Conservation (phyloP, 345 rosid genomes). For the Citrus inodora region DNA sequence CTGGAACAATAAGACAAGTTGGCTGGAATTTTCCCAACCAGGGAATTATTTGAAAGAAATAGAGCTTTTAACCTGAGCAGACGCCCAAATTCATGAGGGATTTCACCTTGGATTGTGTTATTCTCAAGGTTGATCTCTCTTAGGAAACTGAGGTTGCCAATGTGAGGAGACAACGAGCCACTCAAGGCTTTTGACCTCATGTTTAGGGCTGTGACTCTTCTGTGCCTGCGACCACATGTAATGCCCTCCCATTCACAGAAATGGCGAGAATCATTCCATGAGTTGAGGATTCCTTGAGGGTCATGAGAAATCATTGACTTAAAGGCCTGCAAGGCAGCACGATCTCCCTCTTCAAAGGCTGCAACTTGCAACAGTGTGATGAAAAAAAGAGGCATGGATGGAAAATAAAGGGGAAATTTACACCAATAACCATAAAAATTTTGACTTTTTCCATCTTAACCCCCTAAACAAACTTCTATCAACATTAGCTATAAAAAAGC, state of each 20-base stretch:
- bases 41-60: not conserved
- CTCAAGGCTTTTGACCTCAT: constrained; percentile 2
- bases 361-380: not conserved
- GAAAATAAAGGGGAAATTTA: too few species aligned
- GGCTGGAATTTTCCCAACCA: constrained; percentile 13
- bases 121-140: constrained; percentile 1
- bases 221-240: constrained; percentile 16
- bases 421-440: too few species aligned
- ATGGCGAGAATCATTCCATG: constrained; percentile 24
- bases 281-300: not conserved
- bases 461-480: too few species aligned
- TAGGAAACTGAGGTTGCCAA: constrained; percentile 11
- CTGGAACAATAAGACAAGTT: constrained; percentile 7
- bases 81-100: constrained; percentile 10
- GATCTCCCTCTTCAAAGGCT: not conserved
- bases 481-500: too few species aligned
- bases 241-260: constrained; percentile 25
- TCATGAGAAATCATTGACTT: not conserved
- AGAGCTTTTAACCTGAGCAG: not conserved
- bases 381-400: not conserved
- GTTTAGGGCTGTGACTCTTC: constrained; percentile 15
- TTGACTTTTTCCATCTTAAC: too few species aligned
- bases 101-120: constrained; percentile 7
- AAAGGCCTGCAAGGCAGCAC: not conserved
- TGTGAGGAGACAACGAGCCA: constrained; percentile 10